Conservation (phyloP, 2,329 filamentous ascomycete genomes). For the Fusarium nodosum region DNA sequence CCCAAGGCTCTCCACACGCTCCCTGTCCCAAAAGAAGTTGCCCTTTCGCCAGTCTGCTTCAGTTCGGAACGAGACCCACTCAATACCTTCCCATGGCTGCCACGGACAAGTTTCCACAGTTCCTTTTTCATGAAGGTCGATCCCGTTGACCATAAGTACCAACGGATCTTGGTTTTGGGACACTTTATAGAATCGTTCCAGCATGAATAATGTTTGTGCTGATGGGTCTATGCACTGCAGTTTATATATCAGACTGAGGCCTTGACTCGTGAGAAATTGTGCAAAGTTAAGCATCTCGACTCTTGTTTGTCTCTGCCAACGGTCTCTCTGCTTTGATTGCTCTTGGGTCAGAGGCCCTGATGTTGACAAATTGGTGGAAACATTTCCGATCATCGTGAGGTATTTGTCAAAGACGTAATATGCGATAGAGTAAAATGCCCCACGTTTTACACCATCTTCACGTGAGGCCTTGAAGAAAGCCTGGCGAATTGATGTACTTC, state of each 20-base stretch:
- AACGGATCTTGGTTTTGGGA: neutral
- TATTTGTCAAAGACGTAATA: neutral
- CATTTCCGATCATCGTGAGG: neutral
- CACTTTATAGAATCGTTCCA: neutral
- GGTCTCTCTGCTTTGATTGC: neutral
- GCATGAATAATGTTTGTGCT: neutral
- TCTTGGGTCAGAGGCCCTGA: too few relatives aligned
- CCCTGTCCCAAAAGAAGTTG: too few relatives aligned
- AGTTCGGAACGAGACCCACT: neutral
- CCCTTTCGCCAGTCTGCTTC: too few relatives aligned
- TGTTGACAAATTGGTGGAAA: too few relatives aligned
- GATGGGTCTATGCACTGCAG: neutral
- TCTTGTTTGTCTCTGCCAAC: neutral
- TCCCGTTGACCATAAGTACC: neutral
- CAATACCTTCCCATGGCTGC: constrained; percentile 1
- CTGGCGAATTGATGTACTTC: neutral
- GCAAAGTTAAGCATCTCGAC: neutral
- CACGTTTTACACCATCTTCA: fast-evolving
- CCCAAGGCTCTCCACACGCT: too few relatives aligned
- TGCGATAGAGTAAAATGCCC: neutral
- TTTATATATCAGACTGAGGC: neutral
- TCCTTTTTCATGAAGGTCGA: neutral
- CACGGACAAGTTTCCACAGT: neutral
- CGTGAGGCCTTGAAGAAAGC: neutral
- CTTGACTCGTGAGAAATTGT: neutral